These are phyloP conservation scores for Tillandsia leiboldiana DNA, from an alignment of 176 grass and related monocot genomes.

Conservation along the genomic window DNA sequence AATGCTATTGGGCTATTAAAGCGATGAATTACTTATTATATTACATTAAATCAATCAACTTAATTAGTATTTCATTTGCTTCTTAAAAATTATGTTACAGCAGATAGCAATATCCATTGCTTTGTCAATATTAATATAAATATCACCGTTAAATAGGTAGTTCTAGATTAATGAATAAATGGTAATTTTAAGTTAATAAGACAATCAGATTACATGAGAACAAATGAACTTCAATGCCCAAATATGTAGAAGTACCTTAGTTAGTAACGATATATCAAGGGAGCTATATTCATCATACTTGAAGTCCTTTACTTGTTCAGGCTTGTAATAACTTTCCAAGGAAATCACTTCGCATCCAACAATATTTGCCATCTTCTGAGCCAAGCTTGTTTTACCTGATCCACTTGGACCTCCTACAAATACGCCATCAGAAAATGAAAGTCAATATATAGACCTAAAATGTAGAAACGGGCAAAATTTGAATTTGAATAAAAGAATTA, in stretches of 20 bases:
- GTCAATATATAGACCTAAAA: not conserved
- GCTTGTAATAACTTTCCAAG: slow-evolving; percentile 97
- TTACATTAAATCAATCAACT: no score
- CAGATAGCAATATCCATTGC: no score
- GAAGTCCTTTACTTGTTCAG: slow-evolving; percentile 92
- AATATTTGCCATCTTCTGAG: slow-evolving; percentile 99
- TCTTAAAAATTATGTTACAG: no score
- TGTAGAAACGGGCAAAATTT: not conserved
- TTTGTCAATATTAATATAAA: no score
- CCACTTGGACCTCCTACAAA: slow-evolving; percentile 85
- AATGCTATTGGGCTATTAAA: no score
- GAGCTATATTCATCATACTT: slow-evolving; percentile 97
- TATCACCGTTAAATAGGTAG: no score
- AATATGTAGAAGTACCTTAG: slow-evolving; percentile 42
- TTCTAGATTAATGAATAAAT: not conserved
- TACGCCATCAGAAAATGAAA: not conserved
- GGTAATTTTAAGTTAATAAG: not conserved
- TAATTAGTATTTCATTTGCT: no score
- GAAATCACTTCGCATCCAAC: slow-evolving; percentile 99
- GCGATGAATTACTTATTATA: no score
- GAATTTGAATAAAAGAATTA: no score
- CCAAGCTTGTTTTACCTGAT: slow-evolving; percentile 94
- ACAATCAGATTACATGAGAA: not conserved
- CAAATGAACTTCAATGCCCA: slow-evolving; percentile 2
- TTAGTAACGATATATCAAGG: slow-evolving; percentile 83